These are phyloP conservation scores for Fusarium torreyae DNA, from an alignment of 2,329 filamentous ascomycete genomes.

Conservation along the genomic window DNA sequence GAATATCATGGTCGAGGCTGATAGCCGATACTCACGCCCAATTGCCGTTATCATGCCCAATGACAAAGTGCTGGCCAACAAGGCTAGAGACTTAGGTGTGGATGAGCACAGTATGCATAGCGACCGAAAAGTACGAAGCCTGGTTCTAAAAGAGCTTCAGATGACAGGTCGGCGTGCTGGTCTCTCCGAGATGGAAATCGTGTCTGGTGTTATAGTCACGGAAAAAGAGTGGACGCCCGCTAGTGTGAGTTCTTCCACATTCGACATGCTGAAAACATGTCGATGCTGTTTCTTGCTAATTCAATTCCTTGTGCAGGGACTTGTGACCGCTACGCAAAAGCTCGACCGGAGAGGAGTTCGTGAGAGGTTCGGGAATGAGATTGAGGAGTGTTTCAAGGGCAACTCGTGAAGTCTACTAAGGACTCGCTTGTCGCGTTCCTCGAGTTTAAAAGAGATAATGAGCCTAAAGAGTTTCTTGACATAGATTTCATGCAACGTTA, in stretches of 20 bases:
- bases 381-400: conserved; percentile 49
- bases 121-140: conserved; percentile 74
- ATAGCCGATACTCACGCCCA: conserved; percentile 80
- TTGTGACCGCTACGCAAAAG: conserved; percentile 75
- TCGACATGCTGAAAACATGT: conserved; percentile 39
- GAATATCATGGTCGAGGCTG: conserved; percentile 91
- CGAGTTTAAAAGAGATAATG: too few relatives aligned
- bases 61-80: conserved; percentile 73
- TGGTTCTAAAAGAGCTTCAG: conserved; percentile 78
- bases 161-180: conserved; percentile 75
- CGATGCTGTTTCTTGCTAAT: conserved; percentile 38
- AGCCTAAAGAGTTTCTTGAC: too few relatives aligned
- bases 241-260: conserved; percentile 71
- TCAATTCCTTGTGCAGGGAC: conserved; percentile 58
- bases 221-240: conserved; percentile 92
- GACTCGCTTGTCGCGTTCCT: too few relatives aligned
- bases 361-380: conserved; percentile 66
- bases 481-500: too few relatives aligned
- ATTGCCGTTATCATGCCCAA: conserved; percentile 84
- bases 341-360: conserved; percentile 69
- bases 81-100: conserved; percentile 74
- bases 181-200: conserved; percentile 79
- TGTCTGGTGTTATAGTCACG: conserved; percentile 82
- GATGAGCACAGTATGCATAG: conserved; percentile 77
- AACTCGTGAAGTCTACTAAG: too few relatives aligned